Percentiles rank a stretch among this genome's conserved stretches.
phyloP scores from a whole-genome alignment of 1,139 yeast species.

The Diutina pseudorugosa region DNA sequence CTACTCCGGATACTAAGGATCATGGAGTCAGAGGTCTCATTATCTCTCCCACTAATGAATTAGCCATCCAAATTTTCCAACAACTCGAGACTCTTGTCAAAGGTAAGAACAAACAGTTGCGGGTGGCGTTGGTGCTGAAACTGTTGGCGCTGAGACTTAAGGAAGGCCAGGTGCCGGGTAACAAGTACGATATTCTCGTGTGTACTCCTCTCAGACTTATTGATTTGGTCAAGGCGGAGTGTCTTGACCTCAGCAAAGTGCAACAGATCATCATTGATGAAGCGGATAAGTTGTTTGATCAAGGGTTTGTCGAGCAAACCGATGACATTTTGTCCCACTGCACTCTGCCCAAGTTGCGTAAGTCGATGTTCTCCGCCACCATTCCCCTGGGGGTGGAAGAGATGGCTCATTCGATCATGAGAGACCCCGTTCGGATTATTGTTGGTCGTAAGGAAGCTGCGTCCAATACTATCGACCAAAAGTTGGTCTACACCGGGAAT shows the following conservation, averaged over 20 bases:
- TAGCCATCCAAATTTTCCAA: conserved; percentile 74
- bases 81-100: conserved; percentile 51
- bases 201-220: conserved; percentile 84
- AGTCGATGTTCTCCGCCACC: conserved; percentile 89
- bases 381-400: conserved; percentile 91
- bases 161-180: conserved; percentile 40
- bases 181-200: conserved; percentile 69
- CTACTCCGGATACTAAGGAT: conserved; percentile 15
- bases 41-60: conserved; percentile 80
- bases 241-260: conserved; percentile 47
- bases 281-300: conserved; percentile 88
- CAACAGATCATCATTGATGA: conserved; percentile 81
- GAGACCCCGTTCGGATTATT: conserved; percentile 71
- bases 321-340: conserved; percentile 72
- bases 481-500: conserved; percentile 75
- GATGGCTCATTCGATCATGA: conserved; percentile 76
- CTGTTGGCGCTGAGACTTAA: conserved; percentile 35
- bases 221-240: conserved; percentile 56
- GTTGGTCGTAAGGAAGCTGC: conserved; percentile 96
- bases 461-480: conserved; percentile 70
- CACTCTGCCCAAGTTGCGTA: conserved; percentile 38
- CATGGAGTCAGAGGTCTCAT: conserved; percentile 62
- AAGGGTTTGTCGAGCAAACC: conserved; percentile 84
- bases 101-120: conserved; percentile 51
- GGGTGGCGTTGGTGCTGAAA: conserved; percentile 29